Percentiles rank a stretch among this genome's conserved stretches.
These are phyloP conservation scores for Pseudogymnoascus sp. DNA, from an alignment of 2,329 filamentous ascomycete species.

Conservation along the genomic window DNA sequence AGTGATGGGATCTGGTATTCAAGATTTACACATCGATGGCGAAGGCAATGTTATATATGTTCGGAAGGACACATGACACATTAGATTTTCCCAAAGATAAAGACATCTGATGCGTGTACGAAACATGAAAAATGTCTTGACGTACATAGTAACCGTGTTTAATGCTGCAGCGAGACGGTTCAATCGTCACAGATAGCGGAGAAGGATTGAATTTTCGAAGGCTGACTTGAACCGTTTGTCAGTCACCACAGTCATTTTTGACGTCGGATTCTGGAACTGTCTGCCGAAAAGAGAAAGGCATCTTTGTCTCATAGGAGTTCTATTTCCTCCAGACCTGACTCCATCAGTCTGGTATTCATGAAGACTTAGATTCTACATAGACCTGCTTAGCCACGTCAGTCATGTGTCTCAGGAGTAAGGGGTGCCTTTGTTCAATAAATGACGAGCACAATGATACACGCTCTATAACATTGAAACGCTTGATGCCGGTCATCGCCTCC, in stretches of 20 bases:
- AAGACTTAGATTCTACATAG: background rate
- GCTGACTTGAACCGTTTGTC: background rate
- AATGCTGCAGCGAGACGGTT: background rate
- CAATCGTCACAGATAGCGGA: background rate
- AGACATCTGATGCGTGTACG: background rate
- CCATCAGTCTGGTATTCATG: background rate
- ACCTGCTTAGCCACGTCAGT: background rate
- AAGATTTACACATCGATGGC: background rate
- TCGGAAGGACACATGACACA: background rate
- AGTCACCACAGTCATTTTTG: background rate
- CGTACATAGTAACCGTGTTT: background rate
- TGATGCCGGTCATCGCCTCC: background rate
- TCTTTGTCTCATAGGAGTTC: background rate
- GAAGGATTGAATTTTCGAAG: background rate
- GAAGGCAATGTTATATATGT: background rate
- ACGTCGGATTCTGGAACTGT: background rate
- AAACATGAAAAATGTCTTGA: background rate
- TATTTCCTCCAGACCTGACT: background rate
- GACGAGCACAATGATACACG: background rate
- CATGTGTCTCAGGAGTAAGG: background rate
- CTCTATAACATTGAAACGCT: background rate
- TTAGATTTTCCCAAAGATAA: background rate
- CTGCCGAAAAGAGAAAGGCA: background rate
- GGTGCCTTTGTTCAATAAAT: background rate
- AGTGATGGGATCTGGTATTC: background rate